Percentiles rank a stretch among this genome's conserved stretches.
Conservation (phyloP, 352 stramenopile genomes). For the Phytophthora parvispora region DNA sequence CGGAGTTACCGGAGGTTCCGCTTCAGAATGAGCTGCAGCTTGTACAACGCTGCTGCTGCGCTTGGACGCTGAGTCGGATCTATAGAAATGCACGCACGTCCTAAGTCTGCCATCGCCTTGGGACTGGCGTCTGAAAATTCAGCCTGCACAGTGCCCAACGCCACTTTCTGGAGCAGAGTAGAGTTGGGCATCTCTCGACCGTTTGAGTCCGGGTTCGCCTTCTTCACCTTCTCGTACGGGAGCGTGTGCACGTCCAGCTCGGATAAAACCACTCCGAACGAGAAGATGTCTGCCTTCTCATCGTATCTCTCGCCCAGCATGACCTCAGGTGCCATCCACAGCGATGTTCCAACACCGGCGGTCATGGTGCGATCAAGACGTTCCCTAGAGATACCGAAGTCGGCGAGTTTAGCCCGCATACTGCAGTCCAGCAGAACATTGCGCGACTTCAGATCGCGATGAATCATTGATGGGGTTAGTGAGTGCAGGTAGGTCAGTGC, state of each 20-base stretch:
- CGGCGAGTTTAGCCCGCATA: conserved; percentile 64
- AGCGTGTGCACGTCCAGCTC: conserved; percentile 53
- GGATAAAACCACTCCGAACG: conserved; percentile 65
- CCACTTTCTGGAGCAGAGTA: conserved; percentile 40
- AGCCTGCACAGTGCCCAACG: conserved; percentile 34
- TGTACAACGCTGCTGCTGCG: conserved; percentile 37
- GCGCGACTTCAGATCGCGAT: conserved; percentile 42
- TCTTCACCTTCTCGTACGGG: conserved; percentile 27
- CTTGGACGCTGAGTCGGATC: conserved; percentile 39
- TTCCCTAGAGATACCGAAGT: conserved; percentile 62
- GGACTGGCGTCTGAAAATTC: conserved; percentile 27
- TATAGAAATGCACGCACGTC: conserved; percentile 32
- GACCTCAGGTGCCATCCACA: conserved; percentile 69
- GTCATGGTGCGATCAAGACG: conserved; percentile 43
- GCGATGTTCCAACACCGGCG: conserved; percentile 54
- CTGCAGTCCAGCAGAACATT: conserved; percentile 62
- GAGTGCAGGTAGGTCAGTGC: conserved; percentile 49
- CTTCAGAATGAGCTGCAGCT: conserved; percentile 25
- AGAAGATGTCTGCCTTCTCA: conserved; percentile 68
- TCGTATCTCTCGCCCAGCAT: conserved; percentile 67
- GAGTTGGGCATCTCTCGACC: conserved; percentile 24
- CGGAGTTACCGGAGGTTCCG: background rate
- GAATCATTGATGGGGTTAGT: conserved; percentile 22
- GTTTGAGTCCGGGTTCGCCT: conserved; percentile 11
- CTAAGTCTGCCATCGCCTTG: conserved; percentile 20